Base-by-base conservation (phyloP, 2,329 filamentous ascomycete genomes). In the Colletotrichum acutatum region DNA sequence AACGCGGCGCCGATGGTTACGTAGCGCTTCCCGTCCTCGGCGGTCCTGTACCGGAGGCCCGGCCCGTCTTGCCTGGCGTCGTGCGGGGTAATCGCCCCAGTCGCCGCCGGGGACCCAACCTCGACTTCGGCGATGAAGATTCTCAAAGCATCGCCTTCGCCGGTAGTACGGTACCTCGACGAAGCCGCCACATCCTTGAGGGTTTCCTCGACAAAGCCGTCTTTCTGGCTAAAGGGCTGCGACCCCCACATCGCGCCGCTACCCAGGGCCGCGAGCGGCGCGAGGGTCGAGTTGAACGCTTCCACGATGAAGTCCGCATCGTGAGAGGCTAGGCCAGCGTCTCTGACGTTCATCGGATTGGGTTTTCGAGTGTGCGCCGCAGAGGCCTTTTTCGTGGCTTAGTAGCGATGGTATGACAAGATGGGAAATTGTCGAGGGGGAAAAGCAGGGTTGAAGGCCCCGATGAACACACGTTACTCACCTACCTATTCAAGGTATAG, bases 271-370 rank as follows among this genome's bases (percentile, higher is more conserved):
- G 61, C 74, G 58, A 82, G 77, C 66, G 78, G 75, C 59, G 78
- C 76, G 49, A 82, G 59, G 9, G 76, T 77, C 11, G 78, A 80
- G 72, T 80, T 77, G 74, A 81, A 80, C 59, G 78, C 79, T 30
- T 76, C 75, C 34, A 78, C 67, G 54, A 82, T 78, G 76, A 80
- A 80, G 37, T 76, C 67, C 65, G 75, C 75, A 73, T 81, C 80
- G 42, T 76, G 68, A n/a, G 70, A 74, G 52, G 70, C 67, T 42
- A 66, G 64, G 24, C 65, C 67, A 24, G 75, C 78, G 34, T 79
- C 74, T 34, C 79, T 77, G 42, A 81, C 73, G 63, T 63, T 67
- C 63, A 81, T 26, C n/a, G 49, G n/a, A n/a, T n/a, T 34, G 32
- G 32, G 11, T 34, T 28, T 42, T 3, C 1, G 1, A n/a, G 24